Percentiles rank a stretch among this genome's conserved stretches.
These are phyloP conservation scores for Raffaelea arxii DNA, from an alignment of 2,329 filamentous ascomycete species.

Conservation along the genomic window DNA sequence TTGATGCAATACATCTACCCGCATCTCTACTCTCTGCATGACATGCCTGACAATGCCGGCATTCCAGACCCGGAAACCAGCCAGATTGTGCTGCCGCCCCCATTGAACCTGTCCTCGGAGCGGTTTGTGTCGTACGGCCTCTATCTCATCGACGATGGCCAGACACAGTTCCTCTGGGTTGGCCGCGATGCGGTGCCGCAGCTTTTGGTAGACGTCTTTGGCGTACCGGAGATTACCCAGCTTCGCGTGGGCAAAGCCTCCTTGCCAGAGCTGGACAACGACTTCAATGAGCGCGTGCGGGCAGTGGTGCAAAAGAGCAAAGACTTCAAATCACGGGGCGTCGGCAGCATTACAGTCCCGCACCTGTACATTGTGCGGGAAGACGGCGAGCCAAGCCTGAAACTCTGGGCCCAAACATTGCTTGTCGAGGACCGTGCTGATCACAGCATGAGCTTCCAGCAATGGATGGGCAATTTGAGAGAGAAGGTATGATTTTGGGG, in stretches of 20 bases:
- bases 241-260: constrained; percentile 86
- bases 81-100: constrained; percentile 78
- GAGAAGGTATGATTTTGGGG: constrained; percentile 91
- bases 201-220: constrained; percentile 82
- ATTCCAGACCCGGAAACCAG: constrained; percentile 76
- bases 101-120: constrained; percentile 79
- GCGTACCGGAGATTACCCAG: constrained; percentile 69
- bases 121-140: constrained; percentile 80
- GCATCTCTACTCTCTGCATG: constrained; percentile 75
- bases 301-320: constrained; percentile 86
- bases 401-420: constrained; percentile 93
- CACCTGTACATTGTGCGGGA: constrained; percentile 90
- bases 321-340: constrained; percentile 76
- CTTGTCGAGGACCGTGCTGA: constrained; percentile 92
- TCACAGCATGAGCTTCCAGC: constrained; percentile 82
- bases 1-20: constrained; percentile 91
- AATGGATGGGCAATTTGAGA: constrained; percentile 84
- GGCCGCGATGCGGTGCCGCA: constrained; percentile 88
- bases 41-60: constrained; percentile 93
- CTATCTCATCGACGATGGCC: constrained; percentile 93
- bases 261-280: constrained; percentile 80
- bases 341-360: constrained; percentile 86
- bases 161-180: constrained; percentile 96
- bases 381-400: constrained; percentile 89
- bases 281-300: constrained; percentile 91